phyloP scores from a whole-genome alignment of 495 filamentous ascomycete genomes.

The Aspergillus mulundensis region DNA sequence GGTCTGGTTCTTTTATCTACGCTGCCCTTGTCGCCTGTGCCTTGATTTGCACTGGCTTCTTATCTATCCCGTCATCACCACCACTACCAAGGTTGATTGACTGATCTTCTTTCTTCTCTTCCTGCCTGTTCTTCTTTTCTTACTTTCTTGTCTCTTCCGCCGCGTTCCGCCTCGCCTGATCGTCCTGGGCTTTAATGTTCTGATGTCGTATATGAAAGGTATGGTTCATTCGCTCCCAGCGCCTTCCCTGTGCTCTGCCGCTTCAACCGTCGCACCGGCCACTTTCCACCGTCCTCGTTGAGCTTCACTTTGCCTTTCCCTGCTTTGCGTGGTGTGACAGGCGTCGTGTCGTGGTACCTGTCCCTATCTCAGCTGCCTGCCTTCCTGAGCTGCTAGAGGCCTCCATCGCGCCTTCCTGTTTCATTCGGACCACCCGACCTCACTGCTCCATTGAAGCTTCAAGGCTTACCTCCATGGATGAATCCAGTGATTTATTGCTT shows the following conservation, averaged over 20 bases:
- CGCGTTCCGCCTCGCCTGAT: background rate
- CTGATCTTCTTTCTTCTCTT: background rate
- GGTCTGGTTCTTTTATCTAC: background rate
- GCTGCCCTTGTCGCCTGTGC: background rate
- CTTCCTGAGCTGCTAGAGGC: background rate
- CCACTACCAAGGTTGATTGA: background rate
- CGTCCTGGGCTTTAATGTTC: constrained; percentile 18
- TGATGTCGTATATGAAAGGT: constrained; percentile 24
- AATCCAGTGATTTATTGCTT: background rate
- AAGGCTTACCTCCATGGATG: background rate
- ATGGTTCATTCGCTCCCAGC: constrained; percentile 2
- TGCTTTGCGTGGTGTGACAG: constrained; percentile 19
- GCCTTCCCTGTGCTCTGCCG: constrained; percentile 16
- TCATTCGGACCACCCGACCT: background rate
- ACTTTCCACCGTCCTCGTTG: constrained; percentile 1
- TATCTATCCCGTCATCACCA: constrained; percentile 2
- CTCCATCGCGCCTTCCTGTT: constrained; percentile 5
- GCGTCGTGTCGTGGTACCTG: constrained; percentile 22
- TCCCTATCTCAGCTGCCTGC: constrained; percentile 17
- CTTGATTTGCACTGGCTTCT: constrained; percentile 4
- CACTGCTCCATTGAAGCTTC: background rate
- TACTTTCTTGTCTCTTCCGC: background rate
- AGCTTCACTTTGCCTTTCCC: background rate
- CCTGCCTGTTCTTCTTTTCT: background rate
- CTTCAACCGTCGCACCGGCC: constrained; percentile 2